Percentiles rank a stretch among this genome's conserved stretches.
These are phyloP conservation scores for Calvatia gigantea DNA, from an alignment of 768 basidiomycete genomes.

Conservation along the genomic window DNA sequence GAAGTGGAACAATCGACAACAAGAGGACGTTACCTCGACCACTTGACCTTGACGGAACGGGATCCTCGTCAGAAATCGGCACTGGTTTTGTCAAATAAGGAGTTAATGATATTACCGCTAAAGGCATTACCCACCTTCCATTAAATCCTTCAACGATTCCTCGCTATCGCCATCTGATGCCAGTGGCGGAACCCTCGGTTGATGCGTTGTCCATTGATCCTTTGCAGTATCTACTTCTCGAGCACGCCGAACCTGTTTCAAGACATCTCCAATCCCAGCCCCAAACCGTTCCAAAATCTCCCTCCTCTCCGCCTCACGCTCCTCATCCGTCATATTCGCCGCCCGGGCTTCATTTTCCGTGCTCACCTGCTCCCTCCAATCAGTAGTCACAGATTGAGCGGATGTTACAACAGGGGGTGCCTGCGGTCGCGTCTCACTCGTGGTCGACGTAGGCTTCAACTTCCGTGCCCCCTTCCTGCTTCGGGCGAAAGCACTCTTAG, in stretches of 20 bases:
- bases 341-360: constrained; percentile 64
- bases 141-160: constrained; percentile 6
- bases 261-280: constrained; percentile 53
- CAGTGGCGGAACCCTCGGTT: not conserved
- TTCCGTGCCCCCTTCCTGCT: constrained; percentile 37
- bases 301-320: constrained; percentile 59
- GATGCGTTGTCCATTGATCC: not conserved
- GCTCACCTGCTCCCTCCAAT: constrained; percentile 57
- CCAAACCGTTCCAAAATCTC: constrained; percentile 77
- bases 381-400: constrained; percentile 20
- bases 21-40: constrained; percentile 12
- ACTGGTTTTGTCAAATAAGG: constrained; percentile 10
- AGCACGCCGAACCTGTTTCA: constrained; percentile 53
- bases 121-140: constrained; percentile 14
- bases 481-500: constrained; percentile 57
- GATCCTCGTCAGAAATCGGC: constrained; percentile 17
- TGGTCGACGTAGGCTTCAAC: constrained; percentile 20
- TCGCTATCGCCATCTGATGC: not conserved
- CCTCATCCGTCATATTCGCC: constrained; percentile 65
- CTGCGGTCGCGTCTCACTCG: constrained; percentile 18
- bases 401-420: constrained; percentile 23
- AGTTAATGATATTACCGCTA: not conserved
- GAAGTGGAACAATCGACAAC: not conserved
- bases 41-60: not conserved
- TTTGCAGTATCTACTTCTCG: constrained; percentile 26